phyloP scores from a whole-genome alignment of 495 filamentous ascomycete genomes.

The Choiromyces venosus region DNA sequence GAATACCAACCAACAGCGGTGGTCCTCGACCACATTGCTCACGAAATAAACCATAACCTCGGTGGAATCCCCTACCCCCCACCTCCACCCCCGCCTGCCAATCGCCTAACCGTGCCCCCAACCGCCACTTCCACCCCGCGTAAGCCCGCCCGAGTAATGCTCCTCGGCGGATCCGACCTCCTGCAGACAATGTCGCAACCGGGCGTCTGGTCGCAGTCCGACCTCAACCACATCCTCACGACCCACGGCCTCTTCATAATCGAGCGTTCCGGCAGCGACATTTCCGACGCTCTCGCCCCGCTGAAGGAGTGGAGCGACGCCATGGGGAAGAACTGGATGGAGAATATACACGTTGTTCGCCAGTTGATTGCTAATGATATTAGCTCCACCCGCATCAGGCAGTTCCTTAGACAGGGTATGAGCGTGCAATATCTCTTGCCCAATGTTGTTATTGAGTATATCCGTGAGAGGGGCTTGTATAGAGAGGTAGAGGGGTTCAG shows the following conservation, averaged over 20 bases:
- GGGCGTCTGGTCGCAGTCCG: constrained; percentile 71
- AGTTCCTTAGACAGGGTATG: constrained; percentile 75
- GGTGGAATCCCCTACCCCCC: constrained; percentile 56
- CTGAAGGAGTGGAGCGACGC: constrained; percentile 61
- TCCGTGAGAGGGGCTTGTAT: constrained; percentile 68
- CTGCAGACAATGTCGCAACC: constrained; percentile 74
- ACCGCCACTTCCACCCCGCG: background rate
- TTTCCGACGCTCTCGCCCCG: constrained; percentile 70
- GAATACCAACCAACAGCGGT: constrained; percentile 83
- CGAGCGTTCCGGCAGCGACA: constrained; percentile 78
- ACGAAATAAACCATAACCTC: constrained; percentile 76
- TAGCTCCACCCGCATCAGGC: constrained; percentile 77
- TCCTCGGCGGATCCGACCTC: constrained; percentile 77
- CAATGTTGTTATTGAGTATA: constrained; percentile 63
- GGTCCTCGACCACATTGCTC: constrained; percentile 80
- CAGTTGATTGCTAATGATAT: constrained; percentile 90
- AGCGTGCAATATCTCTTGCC: constrained; percentile 54
- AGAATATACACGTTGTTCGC: constrained; percentile 78
- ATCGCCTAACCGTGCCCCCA: background rate
- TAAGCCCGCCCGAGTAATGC: constrained; percentile 56
- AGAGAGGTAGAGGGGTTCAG: constrained; percentile 48
- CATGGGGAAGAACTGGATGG: constrained; percentile 43
- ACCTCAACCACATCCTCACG: constrained; percentile 79
- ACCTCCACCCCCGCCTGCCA: constrained; percentile 39
- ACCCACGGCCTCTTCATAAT: constrained; percentile 83